phyloP scores from a whole-genome alignment of 306 rosid species.

The Lupinus albus region DNA sequence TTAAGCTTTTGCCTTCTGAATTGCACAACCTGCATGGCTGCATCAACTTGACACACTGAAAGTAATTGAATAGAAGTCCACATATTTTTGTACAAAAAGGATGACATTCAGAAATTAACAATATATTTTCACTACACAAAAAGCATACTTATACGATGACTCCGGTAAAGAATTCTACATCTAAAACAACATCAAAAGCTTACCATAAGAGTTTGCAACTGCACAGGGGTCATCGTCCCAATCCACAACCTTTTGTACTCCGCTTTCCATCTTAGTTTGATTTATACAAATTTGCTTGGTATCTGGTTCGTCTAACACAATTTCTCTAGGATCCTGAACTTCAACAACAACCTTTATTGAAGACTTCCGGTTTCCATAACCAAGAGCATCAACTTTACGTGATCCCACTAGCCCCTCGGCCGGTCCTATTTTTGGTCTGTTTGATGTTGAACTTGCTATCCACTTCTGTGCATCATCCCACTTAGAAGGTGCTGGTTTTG shows the following conservation, averaged over 20 bases:
- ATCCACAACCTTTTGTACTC: conserved; percentile 60
- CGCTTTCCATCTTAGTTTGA: conserved; percentile 68
- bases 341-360: conserved; percentile 79
- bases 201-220: conserved; percentile 64
- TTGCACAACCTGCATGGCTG: conserved; percentile 3
- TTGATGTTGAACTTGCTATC: conserved; percentile 89
- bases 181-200: conserved; percentile 55
- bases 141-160: conserved; percentile 47
- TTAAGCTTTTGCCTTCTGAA: conserved; percentile 8
- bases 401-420: conserved; percentile 62
- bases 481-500: conserved; percentile 91
- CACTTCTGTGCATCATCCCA: conserved; percentile 99
- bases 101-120: background rate
- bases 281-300: conserved; percentile 79
- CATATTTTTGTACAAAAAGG: background rate
- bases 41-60: conserved; percentile 8
- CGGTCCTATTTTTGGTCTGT: conserved; percentile 67
- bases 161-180: conserved; percentile 51
- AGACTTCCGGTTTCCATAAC: conserved; percentile 64
- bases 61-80: background rate
- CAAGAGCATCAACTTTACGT: conserved; percentile 56
- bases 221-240: conserved; percentile 78
- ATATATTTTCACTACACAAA: conserved; percentile 25
- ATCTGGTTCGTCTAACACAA: conserved; percentile 78
- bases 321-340: conserved; percentile 66